Evolutionary conservation across 169 alveolate genomes (phyloP).

Genomic region (Amoebophrya sp.): DNA sequence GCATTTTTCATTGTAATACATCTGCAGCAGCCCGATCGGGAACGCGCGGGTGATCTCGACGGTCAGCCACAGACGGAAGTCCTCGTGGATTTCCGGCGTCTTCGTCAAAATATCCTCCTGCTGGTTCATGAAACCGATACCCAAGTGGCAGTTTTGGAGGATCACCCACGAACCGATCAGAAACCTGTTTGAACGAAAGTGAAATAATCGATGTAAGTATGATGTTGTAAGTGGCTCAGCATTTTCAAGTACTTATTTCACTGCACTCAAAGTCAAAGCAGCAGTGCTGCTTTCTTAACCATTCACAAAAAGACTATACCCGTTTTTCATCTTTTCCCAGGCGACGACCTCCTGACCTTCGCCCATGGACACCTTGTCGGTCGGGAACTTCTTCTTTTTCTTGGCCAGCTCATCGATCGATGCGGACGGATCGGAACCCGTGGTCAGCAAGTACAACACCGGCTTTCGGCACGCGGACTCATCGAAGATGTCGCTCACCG

Average conservation of each 20-base stretch:
- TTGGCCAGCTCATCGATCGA: constrained; percentile 87
- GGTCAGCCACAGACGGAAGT: constrained; percentile 61
- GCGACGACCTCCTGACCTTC: constrained; percentile 91
- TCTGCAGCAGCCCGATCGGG: constrained; percentile 88
- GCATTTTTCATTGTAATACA: constrained; percentile 64
- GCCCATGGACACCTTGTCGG: constrained; percentile 88
- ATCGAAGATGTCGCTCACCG: constrained; percentile 29
- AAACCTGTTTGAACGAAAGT: constrained; percentile 43
- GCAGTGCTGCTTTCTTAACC: too few relatives aligned
- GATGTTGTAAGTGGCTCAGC: too few relatives aligned
- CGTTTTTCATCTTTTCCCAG: constrained; percentile 69
- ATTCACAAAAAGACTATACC: too few relatives aligned
- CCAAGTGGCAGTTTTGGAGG: constrained; percentile 86
- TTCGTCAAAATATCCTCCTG: constrained; percentile 72
- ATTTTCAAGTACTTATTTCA: too few relatives aligned
- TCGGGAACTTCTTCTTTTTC: constrained; percentile 81
- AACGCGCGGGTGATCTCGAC: constrained; percentile 83
- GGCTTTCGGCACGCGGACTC: constrained; percentile 80
- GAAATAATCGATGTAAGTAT: too few relatives aligned
- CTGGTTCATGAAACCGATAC: constrained; percentile 80
- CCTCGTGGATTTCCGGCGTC: constrained; percentile 72
- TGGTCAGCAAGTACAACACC: constrained; percentile 74
- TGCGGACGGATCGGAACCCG: constrained; percentile 87
- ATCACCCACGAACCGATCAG: constrained; percentile 86
- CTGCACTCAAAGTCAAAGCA: too few relatives aligned